phyloP scores from a whole-genome alignment of 805 yeast genomes.

The Ogataea haglerorum region DNA sequence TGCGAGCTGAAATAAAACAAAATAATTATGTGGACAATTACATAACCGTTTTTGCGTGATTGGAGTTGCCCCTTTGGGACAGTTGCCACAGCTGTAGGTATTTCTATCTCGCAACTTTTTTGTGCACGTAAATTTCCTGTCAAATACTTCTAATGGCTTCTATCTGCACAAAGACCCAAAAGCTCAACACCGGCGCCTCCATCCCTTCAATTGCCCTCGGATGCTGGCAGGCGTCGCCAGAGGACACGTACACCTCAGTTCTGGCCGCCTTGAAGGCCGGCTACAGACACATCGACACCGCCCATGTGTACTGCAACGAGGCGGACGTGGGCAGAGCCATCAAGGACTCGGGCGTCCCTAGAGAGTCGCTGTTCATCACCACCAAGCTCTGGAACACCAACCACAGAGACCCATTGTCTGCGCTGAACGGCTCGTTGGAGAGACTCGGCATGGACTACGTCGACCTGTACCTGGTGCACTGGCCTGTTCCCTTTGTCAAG shows the following conservation, averaged over 20 bases:
- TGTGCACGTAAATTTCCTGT: not conserved
- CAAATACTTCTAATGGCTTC: constrained; percentile 1
- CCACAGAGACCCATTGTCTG: constrained; percentile 47
- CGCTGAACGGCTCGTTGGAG: constrained; percentile 55
- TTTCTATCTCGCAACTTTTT: not conserved
- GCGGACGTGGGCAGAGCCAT: constrained; percentile 56
- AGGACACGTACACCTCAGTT: constrained; percentile 53
- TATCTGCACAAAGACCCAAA: constrained; percentile 10
- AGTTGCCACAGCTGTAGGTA: not conserved
- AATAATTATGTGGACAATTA: no score
- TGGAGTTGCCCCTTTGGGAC: constrained; percentile 2
- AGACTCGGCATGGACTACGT: constrained; percentile 71
- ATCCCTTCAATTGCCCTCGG: constrained; percentile 75
- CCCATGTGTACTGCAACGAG: constrained; percentile 63
- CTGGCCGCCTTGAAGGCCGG: constrained; percentile 57
- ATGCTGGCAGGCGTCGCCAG: constrained; percentile 60
- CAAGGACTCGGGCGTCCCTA: constrained; percentile 55
- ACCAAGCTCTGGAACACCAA: constrained; percentile 64
- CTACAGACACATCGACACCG: constrained; percentile 72
- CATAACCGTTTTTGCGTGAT: no score
- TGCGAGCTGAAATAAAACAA: not conserved
- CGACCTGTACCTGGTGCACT: constrained; percentile 75
- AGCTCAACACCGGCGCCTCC: constrained; percentile 14
- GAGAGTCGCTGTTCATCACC: constrained; percentile 65
- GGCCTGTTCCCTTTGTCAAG: constrained; percentile 64